Evolutionary conservation across 495 filamentous ascomycete species (phyloP), one percentile per base, ranked within the genome.

Genomic region (Thozetella sp.): DNA sequence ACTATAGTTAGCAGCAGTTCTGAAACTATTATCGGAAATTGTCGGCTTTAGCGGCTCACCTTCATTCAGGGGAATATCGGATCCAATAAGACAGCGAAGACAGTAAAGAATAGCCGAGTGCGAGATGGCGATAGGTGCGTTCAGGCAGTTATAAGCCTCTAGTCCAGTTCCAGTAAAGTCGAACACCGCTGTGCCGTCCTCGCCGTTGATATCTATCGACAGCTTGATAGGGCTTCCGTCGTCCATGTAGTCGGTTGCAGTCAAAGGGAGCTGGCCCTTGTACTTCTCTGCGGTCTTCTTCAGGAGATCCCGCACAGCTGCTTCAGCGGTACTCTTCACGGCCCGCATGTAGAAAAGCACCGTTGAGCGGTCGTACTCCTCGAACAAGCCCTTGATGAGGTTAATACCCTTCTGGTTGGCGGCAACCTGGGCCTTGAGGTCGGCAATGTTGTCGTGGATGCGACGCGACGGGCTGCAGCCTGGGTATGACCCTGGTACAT

Each of bases 51-150:
- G 30, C 6, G 15, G 30, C 30, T 15, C 15, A 62, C 95, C 95
- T 75, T 99, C 95, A 76, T 99, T 99, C 15, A 99, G 83, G 0
- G 95, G 95, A 25, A 99, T 96, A 70, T 97, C 93, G 63, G 93
- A 86, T 2, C 86, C 88, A 66, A 99, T 97, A 65, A 99, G 86
- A 72, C 90, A 93, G 22, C 95, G 89, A 20, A 99, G 83, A 62
- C 92, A 93, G 79, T 98, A 99, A 69, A 99, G 98, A 65, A 98
- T 97, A 51, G 95, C 95, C 10, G 88, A 92, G 76, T 94, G 95
- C 1, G 93, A 96, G 53, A 99, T 91, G 22, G 95, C 93, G 76
- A 95, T 85, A 1, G 95, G 95, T 10, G 94, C 95, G 68, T 99
- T 98, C 76, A 91, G 93, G 73, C 96, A 97, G 57, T 83, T 93